Evolutionary conservation across 169 alveolate species (phyloP).

Genomic region (Cryptosporidium felis): DNA sequence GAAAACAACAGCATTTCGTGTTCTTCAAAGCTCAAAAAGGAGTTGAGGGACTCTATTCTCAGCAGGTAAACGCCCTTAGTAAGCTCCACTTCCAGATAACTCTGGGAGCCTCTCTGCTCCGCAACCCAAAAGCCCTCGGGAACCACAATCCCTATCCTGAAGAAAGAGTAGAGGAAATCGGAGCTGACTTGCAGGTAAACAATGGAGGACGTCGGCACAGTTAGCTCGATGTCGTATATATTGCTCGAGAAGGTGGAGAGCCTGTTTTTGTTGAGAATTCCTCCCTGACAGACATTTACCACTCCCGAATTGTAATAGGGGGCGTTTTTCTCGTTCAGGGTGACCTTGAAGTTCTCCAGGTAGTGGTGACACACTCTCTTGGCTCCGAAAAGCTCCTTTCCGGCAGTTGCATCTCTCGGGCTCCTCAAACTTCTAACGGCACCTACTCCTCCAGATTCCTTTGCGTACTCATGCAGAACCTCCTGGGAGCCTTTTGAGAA

Average conservation of each 20-base stretch:
- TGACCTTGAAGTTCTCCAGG: slow-evolving; percentile 6
- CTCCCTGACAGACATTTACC: slow-evolving; percentile 58
- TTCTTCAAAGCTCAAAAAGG: slow-evolving; percentile 47
- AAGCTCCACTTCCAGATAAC: slow-evolving; percentile 71
- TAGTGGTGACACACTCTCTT: slow-evolving; percentile 29
- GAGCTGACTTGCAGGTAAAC: slow-evolving; percentile 33
- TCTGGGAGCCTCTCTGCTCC: slow-evolving; percentile 74
- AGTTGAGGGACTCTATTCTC: slow-evolving; percentile 48
- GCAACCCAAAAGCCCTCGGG: slow-evolving; percentile 78
- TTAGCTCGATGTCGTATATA: slow-evolving; percentile 31
- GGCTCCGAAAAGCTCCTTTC: background rate
- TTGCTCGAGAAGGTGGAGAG: slow-evolving; percentile 5
- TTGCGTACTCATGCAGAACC: background rate
- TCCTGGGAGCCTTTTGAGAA: background rate
- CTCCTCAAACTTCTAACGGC: background rate
- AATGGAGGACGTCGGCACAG: slow-evolving; percentile 21
- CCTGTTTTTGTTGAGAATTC: background rate
- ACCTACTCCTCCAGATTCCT: slow-evolving; percentile 14
- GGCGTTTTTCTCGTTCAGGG: slow-evolving; percentile 4
- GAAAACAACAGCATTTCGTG: slow-evolving; percentile 44
- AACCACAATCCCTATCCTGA: slow-evolving; percentile 76
- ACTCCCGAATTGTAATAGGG: slow-evolving; percentile 49
- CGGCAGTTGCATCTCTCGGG: background rate
- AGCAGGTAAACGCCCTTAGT: slow-evolving; percentile 71
- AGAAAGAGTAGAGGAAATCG: slow-evolving; percentile 22